A percentile compares a stretch with the other conserved stretches of the same genome.
Evolutionary conservation across 805 yeast genomes (phyloP).

Genomic region (Jamesozyma gamospora): DNA sequence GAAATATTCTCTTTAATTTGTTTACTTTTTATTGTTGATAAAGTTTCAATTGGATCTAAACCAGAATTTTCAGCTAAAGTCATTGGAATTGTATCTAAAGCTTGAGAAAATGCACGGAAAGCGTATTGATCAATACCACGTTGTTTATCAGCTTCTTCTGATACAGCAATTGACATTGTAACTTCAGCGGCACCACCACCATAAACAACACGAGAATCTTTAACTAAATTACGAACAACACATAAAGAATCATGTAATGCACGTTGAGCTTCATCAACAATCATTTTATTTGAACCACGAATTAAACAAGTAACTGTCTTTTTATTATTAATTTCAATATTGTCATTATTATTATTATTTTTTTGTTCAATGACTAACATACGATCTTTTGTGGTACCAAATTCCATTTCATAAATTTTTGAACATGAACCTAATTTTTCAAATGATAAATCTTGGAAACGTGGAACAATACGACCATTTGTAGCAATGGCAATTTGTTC

Average conservation of each 20-base stretch:
- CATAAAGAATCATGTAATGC: slow-evolving; percentile 95
- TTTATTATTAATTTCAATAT: slow-evolving; percentile 49
- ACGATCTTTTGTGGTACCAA: slow-evolving; percentile 93
- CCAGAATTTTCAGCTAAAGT: slow-evolving; percentile 97
- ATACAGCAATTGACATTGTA: slow-evolving; percentile 82
- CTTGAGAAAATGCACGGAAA: slow-evolving; percentile 86
- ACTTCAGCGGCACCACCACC: slow-evolving; percentile 99
- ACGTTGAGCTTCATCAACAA: slow-evolving; percentile 92
- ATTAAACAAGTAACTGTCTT: slow-evolving; percentile 85
- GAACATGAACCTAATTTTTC: slow-evolving; percentile 88
- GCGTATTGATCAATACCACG: slow-evolving; percentile 97
- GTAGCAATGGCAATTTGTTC: slow-evolving; percentile 97
- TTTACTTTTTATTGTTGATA: slow-evolving; percentile 71
- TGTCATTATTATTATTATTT: slow-evolving; percentile 63
- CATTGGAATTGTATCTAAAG: slow-evolving; percentile 87
- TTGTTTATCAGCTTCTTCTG: slow-evolving; percentile 85
- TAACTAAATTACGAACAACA: slow-evolving; percentile 90
- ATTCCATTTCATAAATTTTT: slow-evolving; percentile 72
- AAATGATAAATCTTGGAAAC: slow-evolving; percentile 81
- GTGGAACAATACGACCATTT: slow-evolving; percentile 91
- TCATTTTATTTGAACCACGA: slow-evolving; percentile 96
- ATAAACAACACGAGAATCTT: slow-evolving; percentile 89
- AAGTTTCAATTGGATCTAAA: slow-evolving; percentile 82
- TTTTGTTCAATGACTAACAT: slow-evolving; percentile 88
- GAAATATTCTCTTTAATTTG: slow-evolving; percentile 68